Percentiles rank a stretch among this genome's conserved stretches.
phyloP scores from a whole-genome alignment of 1,139 yeast species.

The Suhomyces bribrorum region DNA sequence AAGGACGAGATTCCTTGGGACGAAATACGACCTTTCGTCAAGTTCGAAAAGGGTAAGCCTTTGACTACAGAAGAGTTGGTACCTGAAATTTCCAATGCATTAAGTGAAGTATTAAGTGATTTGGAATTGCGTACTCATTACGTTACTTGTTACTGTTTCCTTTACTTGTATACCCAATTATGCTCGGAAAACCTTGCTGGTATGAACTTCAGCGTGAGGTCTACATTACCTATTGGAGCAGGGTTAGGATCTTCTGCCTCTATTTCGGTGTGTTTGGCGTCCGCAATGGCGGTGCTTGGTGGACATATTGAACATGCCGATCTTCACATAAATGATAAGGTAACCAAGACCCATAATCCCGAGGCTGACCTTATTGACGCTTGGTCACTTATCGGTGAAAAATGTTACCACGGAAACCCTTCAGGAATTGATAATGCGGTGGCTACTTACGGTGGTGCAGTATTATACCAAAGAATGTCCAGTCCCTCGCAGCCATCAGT shows the following conservation, averaged over 20 bases:
- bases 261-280: constrained; percentile 78
- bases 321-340: constrained; percentile 29
- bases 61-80: constrained; percentile 56
- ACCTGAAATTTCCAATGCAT: constrained; percentile 55
- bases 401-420: constrained; percentile 95
- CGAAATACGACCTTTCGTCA: constrained; percentile 28
- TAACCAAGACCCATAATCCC: constrained; percentile 32
- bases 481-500: constrained; percentile 56
- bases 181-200: constrained; percentile 53
- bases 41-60: constrained; percentile 33
- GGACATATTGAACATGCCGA: constrained; percentile 47
- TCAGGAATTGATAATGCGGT: constrained; percentile 97
- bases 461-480: constrained; percentile 71
- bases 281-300: constrained; percentile 69
- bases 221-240: constrained; percentile 93
- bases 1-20: constrained; percentile 63
- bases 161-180: constrained; percentile 69
- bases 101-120: constrained; percentile 45
- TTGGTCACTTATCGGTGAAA: constrained; percentile 94
- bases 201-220: constrained; percentile 63
- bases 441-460: constrained; percentile 96
- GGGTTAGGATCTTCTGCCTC: constrained; percentile 97
- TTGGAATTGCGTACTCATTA: constrained; percentile 62
- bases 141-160: constrained; percentile 83
- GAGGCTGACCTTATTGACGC: constrained; percentile 67